phyloP scores from a whole-genome alignment of 2,329 filamentous ascomycete species.

The Akanthomyces dipterigenus region DNA sequence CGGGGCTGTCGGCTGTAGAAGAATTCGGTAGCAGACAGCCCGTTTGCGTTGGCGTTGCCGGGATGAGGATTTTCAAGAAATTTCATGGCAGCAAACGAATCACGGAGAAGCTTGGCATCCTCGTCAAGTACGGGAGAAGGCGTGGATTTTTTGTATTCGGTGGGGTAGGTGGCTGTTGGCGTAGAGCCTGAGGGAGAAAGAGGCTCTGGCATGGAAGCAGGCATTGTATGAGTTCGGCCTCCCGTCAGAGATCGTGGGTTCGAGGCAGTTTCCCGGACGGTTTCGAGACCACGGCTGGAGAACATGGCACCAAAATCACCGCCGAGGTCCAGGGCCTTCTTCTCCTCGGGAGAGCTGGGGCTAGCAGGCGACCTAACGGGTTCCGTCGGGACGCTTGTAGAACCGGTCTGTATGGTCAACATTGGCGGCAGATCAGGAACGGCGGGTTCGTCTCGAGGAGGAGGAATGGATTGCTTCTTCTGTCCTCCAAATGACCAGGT shows the following conservation, averaged over 20 bases:
- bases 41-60: not conserved
- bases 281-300: constrained; percentile 41
- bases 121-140: constrained; percentile 41
- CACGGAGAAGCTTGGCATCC: constrained; percentile 45
- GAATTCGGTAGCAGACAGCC: constrained; percentile 13
- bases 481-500: constrained; percentile 54
- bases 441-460: constrained; percentile 21
- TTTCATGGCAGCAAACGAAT: constrained; percentile 43
- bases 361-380: constrained; percentile 38
- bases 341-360: constrained; percentile 46
- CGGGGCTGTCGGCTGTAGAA: constrained; percentile 9
- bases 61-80: constrained; percentile 31
- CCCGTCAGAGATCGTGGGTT: constrained; percentile 40
- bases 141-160: constrained; percentile 33
- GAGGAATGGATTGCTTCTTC: constrained; percentile 38
- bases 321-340: constrained; percentile 43
- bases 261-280: constrained; percentile 33
- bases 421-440: constrained; percentile 33
- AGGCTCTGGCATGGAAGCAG: constrained; percentile 33
- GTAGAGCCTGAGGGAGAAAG: constrained; percentile 25
- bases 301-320: constrained; percentile 54
- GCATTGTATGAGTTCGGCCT: constrained; percentile 35
- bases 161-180: constrained; percentile 35
- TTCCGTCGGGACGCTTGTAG: constrained; percentile 1
- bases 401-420: constrained; percentile 21